A percentile compares a stretch with the other conserved stretches of the same genome.
phyloP scores from a whole-genome alignment of 176 grass and related monocot species.

The Olyra latifolia region DNA sequence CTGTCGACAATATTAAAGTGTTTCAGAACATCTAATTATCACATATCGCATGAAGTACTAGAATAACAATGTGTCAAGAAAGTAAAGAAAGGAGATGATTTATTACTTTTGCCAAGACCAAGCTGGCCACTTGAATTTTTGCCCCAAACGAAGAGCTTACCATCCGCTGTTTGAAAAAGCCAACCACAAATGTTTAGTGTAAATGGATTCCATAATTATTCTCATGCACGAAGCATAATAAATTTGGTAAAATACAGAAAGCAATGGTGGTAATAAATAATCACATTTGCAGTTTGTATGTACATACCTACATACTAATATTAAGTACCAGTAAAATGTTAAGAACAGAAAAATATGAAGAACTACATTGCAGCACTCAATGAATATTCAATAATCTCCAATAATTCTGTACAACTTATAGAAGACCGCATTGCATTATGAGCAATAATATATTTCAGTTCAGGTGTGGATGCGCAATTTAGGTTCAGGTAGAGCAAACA shows the following conservation, averaged over 20 bases:
- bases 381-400: slow-evolving; percentile 13
- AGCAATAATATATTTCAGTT: not conserved
- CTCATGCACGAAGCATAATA: slow-evolving; percentile 5
- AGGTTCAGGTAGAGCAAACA: not conserved
- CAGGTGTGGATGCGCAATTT: not conserved
- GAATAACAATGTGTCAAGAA: slow-evolving; percentile 16
- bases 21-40: not conserved
- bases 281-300: not conserved
- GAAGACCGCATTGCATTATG: not conserved
- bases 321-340: not conserved
- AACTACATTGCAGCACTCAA: not conserved
- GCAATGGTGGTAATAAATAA: not conserved
- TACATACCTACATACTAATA: not conserved
- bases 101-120: slow-evolving; percentile 93
- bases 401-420: not conserved
- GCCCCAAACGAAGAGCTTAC: slow-evolving; percentile 86
- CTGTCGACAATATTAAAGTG: not conserved
- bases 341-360: not conserved
- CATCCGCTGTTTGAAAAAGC: slow-evolving; percentile 49
- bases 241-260: not conserved
- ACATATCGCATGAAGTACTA: slow-evolving; percentile 23
- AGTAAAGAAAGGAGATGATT: slow-evolving; percentile 15
- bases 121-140: slow-evolving; percentile 94
- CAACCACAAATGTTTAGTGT: slow-evolving; percentile 13
- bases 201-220: slow-evolving; percentile 1